Evolutionary conservation across 768 basidiomycete species (phyloP), one percentile per base, ranked within the genome.

Genomic region (Suillus cothurnatus): DNA sequence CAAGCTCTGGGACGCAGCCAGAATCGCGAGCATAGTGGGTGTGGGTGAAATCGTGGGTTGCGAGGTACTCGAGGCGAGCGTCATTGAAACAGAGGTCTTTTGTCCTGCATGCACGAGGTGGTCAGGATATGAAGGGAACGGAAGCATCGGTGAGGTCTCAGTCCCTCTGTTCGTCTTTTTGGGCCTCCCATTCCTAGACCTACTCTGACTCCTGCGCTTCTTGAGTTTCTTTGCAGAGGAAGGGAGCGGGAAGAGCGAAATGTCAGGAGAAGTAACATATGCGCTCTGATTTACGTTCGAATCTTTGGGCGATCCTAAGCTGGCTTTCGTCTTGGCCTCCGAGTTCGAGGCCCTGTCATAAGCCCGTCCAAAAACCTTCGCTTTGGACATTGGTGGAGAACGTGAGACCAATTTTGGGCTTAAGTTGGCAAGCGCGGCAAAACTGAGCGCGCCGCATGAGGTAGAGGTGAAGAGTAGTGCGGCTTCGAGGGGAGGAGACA

Each of bases 401-500:
- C 36, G 5, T 2, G 38, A 50, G 21, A 23, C n/a, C 31, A 55
- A n/a, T 12, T 55, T 32, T 21, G 15, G 66, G 45, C 62, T 32
- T 32, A 17, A 52, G 34, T 31, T 41, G 23, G 23, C 52, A 6
- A 6, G 53, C 53, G 43, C 61, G 5, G 15, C 50, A 26, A 52
- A 56, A 11, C 64, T 55, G 11, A 77, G 64, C 19, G 75, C 73
- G 7, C 34, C 28, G 5, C 65, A 68, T 32, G 68, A 68, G 1
- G 72, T 36, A 4, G 62, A 72, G 1, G 82, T 81, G 68, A 90
- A 90, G 69, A 84, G 86, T 34, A 90, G 78, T 32, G 81, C 79
- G 32, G 79, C 82, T 63, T 87, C 83, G 63, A 90, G 78, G 1
- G 84, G 81, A 1, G 86, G 85, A 14, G 84, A 88, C 73, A 79